phyloP scores from a whole-genome alignment of 805 yeast species.

The Sungouiozyma ichnusensis region DNA sequence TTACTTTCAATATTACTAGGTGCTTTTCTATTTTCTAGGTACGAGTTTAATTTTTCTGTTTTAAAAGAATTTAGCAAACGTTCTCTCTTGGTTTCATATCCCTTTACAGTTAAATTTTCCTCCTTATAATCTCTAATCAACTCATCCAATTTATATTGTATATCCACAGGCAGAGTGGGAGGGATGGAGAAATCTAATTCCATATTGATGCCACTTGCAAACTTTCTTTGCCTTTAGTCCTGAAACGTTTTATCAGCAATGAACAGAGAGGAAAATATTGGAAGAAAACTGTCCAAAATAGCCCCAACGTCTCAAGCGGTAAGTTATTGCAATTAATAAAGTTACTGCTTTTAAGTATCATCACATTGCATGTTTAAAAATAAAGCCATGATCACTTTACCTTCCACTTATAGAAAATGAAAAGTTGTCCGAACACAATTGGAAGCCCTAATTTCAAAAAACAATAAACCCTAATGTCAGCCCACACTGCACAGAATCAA shows the following conservation, averaged over 20 bases:
- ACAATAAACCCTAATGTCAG: too few relatives aligned
- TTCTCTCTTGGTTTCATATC: conserved; percentile 49
- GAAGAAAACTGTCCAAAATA: too few relatives aligned
- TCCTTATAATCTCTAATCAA: conserved; percentile 46
- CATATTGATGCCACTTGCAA: not conserved
- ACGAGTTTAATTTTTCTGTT: not conserved
- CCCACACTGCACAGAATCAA: too few relatives aligned
- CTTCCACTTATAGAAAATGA: too few relatives aligned
- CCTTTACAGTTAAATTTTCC: conserved; percentile 65
- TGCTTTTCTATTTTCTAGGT: not conserved
- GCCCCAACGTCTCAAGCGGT: not conserved
- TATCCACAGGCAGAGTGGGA: conserved; percentile 28
- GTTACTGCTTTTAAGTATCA: too few relatives aligned
- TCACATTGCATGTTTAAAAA: too few relatives aligned
- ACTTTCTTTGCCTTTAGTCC: not conserved
- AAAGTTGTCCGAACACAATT: too few relatives aligned
- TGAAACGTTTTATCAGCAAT: not conserved
- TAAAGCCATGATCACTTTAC: too few relatives aligned
- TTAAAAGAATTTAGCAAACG: conserved; percentile 11
- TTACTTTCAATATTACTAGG: conserved; percentile 6
- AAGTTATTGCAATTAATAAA: not conserved
- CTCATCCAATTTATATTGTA: conserved; percentile 32
- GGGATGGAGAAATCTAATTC: conserved; percentile 42
- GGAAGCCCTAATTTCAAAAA: too few relatives aligned
- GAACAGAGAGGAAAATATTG: too few relatives aligned